Conservation (phyloP, 2,329 filamentous ascomycete genomes). For the Knoxdaviesia capensis region DNA sequence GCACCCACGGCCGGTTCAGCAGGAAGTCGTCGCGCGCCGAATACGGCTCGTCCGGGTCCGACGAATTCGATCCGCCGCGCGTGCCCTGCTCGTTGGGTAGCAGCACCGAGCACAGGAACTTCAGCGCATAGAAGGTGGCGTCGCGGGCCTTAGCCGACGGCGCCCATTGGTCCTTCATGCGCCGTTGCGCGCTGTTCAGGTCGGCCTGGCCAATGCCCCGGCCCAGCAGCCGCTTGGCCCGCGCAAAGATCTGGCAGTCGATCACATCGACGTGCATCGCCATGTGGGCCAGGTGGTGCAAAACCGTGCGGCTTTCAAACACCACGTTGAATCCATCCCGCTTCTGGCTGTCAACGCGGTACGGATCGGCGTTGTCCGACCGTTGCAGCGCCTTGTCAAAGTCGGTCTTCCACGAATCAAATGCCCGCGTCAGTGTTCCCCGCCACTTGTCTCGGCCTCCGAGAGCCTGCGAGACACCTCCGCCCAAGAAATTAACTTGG, state of each 20-base stretch:
- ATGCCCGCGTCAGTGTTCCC: slow-evolving; percentile 63
- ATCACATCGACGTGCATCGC: slow-evolving; percentile 93
- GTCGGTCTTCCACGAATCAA: slow-evolving; percentile 83
- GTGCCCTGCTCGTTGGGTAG: slow-evolving; percentile 26
- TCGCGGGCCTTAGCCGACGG: slow-evolving; percentile 74
- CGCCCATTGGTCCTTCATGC: slow-evolving; percentile 82
- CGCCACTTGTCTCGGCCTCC: slow-evolving; percentile 87
- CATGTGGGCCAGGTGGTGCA: slow-evolving; percentile 93
- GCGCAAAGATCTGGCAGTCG: slow-evolving; percentile 92
- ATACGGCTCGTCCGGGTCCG: slow-evolving; percentile 30
- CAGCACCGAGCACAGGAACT: slow-evolving; percentile 72
- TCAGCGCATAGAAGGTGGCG: slow-evolving; percentile 78
- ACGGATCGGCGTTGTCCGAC: slow-evolving; percentile 32
- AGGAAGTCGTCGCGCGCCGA: slow-evolving; percentile 74
- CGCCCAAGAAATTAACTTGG: slow-evolving; percentile 67
- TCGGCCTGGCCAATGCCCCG: slow-evolving; percentile 69
- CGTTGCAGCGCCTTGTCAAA: slow-evolving; percentile 68
- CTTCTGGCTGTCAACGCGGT: slow-evolving; percentile 32
- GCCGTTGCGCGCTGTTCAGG: slow-evolving; percentile 55
- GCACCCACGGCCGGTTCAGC: slow-evolving; percentile 81
- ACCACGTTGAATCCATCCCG: slow-evolving; percentile 25
- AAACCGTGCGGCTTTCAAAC: slow-evolving; percentile 71
- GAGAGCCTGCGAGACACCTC: slow-evolving; percentile 52
- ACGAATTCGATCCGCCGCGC: slow-evolving; percentile 10
- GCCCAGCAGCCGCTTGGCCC: slow-evolving; percentile 67